A percentile compares a stretch with the other conserved stretches of the same genome.
These are phyloP conservation scores for Penicillium capsulatum DNA, from an alignment of 2,329 filamentous ascomycete species.

Conservation along the genomic window DNA sequence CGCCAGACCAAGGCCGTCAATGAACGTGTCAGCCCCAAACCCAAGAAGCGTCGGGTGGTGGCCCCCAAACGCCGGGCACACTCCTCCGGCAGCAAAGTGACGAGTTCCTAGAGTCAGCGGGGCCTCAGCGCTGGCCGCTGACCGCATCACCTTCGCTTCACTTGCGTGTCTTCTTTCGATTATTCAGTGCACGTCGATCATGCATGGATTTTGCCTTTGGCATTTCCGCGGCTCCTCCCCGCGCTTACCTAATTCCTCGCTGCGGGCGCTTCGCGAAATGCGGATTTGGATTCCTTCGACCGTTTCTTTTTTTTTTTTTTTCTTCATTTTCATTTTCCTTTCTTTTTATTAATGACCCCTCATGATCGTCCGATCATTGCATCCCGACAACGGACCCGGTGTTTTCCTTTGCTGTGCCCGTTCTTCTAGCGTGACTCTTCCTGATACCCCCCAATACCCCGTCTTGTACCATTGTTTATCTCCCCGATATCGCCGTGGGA, in stretches of 20 bases:
- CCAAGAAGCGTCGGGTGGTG: conserved; percentile 29
- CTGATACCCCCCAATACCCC: conserved; percentile 22
- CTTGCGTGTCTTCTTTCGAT: conserved; percentile 3
- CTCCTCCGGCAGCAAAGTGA: conserved; percentile 20
- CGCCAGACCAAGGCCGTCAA: conserved; percentile 30
- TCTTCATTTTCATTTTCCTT: conserved; percentile 6
- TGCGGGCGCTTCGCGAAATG: conserved; percentile 24
- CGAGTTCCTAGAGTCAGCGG: background rate
- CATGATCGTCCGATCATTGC: conserved; percentile 3
- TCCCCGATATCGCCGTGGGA: conserved; percentile 9
- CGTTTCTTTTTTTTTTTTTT: conserved; percentile 1
- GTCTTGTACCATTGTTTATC: conserved; percentile 17
- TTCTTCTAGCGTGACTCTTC: conserved; percentile 11
- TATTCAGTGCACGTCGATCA: no score
- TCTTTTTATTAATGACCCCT: conserved; percentile 1
- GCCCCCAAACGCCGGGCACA: conserved; percentile 28
- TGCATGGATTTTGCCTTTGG: no score
- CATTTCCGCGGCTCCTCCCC: conserved; percentile 14
- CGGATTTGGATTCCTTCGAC: no score
- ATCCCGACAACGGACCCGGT: conserved; percentile 16
- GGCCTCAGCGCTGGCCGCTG: conserved; percentile 23
- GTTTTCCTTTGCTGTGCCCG: conserved; percentile 9
- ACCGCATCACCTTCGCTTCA: conserved; percentile 5
- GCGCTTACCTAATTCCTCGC: conserved; percentile 26
- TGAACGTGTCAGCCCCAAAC: conserved; percentile 24